A percentile compares a stretch with the other conserved stretches of the same genome.
These are phyloP conservation scores for Ensete glaucum DNA, from an alignment of 176 grass and related monocot species.

Conservation along the genomic window DNA sequence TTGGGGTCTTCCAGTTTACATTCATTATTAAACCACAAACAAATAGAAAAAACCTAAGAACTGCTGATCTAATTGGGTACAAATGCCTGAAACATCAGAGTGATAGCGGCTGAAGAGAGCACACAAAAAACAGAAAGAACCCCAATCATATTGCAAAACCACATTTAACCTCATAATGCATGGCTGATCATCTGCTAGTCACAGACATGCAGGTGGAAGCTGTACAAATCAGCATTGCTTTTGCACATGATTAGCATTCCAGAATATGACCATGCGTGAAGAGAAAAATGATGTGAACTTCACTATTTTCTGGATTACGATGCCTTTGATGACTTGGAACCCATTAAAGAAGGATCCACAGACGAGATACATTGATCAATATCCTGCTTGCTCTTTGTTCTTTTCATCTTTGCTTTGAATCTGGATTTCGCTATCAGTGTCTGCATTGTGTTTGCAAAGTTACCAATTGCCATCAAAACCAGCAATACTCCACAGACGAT, in stretches of 20 bases:
- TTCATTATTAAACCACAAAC: too few species aligned
- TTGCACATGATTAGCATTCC: not conserved
- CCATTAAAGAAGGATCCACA: not conserved
- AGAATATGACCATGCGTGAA: not conserved
- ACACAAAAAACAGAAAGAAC: not conserved
- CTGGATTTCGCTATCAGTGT: conserved; percentile 22
- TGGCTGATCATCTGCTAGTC: not conserved
- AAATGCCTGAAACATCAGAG: not conserved
- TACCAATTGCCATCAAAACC: conserved; percentile 28
- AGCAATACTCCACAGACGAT: conserved; percentile 21
- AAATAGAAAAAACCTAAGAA: not conserved
- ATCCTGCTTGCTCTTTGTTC: conserved; percentile 21
- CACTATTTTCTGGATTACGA: not conserved
- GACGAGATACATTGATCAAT: not conserved
- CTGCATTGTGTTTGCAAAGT: conserved; percentile 24
- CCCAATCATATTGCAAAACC: not conserved
- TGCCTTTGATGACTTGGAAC: not conserved
- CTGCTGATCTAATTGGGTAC: not conserved
- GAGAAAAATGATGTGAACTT: not conserved
- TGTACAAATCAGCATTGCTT: not conserved
- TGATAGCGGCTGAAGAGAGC: not conserved
- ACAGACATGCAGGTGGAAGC: not conserved
- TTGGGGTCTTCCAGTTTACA: too few species aligned
- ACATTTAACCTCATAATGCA: not conserved
- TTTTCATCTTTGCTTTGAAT: conserved; percentile 25